Percentiles rank a stretch among this genome's conserved stretches.
These are phyloP conservation scores for Magnaporthiopsis incrustans DNA, from an alignment of 2,329 filamentous ascomycete species.

Conservation along the genomic window DNA sequence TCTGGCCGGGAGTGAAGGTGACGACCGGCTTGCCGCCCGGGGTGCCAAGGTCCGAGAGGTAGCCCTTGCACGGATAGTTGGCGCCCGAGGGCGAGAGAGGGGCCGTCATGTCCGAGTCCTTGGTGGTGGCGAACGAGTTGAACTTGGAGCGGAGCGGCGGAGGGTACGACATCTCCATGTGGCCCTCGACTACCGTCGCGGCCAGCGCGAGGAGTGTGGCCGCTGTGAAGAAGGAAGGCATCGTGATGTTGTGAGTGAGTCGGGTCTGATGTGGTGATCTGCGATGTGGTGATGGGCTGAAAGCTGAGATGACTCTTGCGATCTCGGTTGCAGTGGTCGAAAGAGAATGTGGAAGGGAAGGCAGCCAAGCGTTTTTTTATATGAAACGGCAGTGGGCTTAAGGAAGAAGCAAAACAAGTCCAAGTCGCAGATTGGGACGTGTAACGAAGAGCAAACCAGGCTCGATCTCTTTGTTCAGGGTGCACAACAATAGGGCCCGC, in stretches of 20 bases:
- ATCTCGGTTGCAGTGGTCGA: background rate
- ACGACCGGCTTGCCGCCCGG: constrained; percentile 44
- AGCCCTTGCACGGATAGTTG: constrained; percentile 72
- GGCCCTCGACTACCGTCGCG: constrained; percentile 35
- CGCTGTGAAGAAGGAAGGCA: constrained; percentile 3
- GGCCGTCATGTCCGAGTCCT: constrained; percentile 65
- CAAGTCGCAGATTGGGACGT: background rate
- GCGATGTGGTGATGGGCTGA: background rate
- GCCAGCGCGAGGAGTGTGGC: constrained; percentile 9
- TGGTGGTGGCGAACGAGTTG: constrained; percentile 38
- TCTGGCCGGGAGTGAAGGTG: constrained; percentile 53
- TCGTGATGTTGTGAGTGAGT: background rate
- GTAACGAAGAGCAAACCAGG: background rate
- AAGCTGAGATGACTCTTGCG: background rate
- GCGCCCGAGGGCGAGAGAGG: constrained; percentile 53
- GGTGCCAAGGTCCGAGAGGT: constrained; percentile 40
- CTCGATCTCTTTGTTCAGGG: background rate
- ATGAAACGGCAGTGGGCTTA: background rate
- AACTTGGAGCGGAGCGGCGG: constrained; percentile 44
- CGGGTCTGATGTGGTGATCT: background rate
- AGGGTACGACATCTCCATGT: constrained; percentile 49
- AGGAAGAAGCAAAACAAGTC: background rate
- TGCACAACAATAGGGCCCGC: background rate
- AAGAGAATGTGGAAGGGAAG: background rate
- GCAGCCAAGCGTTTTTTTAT: background rate